phyloP scores from a whole-genome alignment of 2,329 filamentous ascomycete species.

The Seiridium unicorne region DNA sequence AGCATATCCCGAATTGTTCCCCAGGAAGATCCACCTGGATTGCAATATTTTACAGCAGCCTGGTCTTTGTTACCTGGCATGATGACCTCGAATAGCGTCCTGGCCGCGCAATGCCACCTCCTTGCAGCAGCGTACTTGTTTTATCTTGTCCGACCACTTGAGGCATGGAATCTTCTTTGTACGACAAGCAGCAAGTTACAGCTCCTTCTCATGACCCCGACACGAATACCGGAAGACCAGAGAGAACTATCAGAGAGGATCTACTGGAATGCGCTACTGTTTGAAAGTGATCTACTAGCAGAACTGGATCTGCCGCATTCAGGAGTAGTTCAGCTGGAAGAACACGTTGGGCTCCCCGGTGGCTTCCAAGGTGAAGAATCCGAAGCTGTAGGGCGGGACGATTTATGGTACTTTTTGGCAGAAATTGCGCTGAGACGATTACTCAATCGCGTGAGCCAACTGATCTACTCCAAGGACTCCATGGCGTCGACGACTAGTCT shows the following conservation, averaged over 20 bases:
- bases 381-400: constrained; percentile 66
- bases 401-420: constrained; percentile 83
- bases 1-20: constrained; percentile 72
- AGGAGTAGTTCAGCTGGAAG: constrained; percentile 79
- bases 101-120: constrained; percentile 78
- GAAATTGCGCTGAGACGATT: constrained; percentile 77
- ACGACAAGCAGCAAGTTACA: constrained; percentile 81
- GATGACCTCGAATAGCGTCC: constrained; percentile 76
- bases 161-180: constrained; percentile 79
- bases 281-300: constrained; percentile 76
- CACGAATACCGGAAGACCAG: constrained; percentile 67
- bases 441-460: constrained; percentile 75
- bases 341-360: constrained; percentile 74
- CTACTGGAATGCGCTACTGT: constrained; percentile 81
- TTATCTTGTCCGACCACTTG: constrained; percentile 76
- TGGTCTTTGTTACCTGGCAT: constrained; percentile 76
- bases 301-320: constrained; percentile 81
- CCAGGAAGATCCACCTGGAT: constrained; percentile 69
- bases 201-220: constrained; percentile 71
- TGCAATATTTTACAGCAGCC: constrained; percentile 78
- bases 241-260: constrained; percentile 74
- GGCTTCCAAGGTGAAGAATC: constrained; percentile 72
- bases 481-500: constrained; percentile 70
- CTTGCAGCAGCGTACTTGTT: constrained; percentile 80
- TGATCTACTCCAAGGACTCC: constrained; percentile 74